These are phyloP conservation scores for Leccinum insolens DNA, from an alignment of 1,284 basidiomycete species.

Conservation along the genomic window DNA sequence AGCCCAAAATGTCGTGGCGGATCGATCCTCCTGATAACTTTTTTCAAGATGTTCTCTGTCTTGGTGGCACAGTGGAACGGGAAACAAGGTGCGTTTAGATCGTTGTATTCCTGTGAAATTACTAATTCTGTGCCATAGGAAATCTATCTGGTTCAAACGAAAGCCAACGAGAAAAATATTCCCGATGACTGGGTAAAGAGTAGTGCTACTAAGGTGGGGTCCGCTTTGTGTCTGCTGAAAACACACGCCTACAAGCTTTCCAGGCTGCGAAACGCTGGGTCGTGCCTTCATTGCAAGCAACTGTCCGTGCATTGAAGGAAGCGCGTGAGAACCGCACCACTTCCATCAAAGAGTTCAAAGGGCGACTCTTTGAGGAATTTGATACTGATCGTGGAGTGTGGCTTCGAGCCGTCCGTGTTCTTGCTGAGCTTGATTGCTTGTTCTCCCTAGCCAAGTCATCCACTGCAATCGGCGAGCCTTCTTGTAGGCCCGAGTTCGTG, in stretches of 20 bases:
- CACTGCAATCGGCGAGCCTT: conserved; percentile 86
- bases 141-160: conserved; percentile 85
- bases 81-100: conserved; percentile 64
- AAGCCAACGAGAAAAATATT: conserved; percentile 58
- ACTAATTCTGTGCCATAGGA: conserved; percentile 52
- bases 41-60: conserved; percentile 51
- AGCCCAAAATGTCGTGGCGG: conserved; percentile 20
- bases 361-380: conserved; percentile 82
- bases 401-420: conserved; percentile 76
- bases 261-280: conserved; percentile 77
- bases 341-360: conserved; percentile 82
- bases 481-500: conserved; percentile 88
- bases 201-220: conserved; percentile 74
- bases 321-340: conserved; percentile 84
- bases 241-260: conserved; percentile 8
- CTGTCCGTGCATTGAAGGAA: conserved; percentile 86
- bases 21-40: conserved; percentile 9
- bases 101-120: background rate
- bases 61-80: conserved; percentile 86
- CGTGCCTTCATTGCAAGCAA: conserved; percentile 70
- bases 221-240: background rate
- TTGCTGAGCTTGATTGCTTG: conserved; percentile 92
- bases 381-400: conserved; percentile 81
- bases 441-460: conserved; percentile 93
- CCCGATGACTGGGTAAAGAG: conserved; percentile 87